Evolutionary conservation across 2,329 filamentous ascomycete genomes (phyloP), one percentile per base, ranked within the genome.

Genomic region (Stylonectria norvegica): DNA sequence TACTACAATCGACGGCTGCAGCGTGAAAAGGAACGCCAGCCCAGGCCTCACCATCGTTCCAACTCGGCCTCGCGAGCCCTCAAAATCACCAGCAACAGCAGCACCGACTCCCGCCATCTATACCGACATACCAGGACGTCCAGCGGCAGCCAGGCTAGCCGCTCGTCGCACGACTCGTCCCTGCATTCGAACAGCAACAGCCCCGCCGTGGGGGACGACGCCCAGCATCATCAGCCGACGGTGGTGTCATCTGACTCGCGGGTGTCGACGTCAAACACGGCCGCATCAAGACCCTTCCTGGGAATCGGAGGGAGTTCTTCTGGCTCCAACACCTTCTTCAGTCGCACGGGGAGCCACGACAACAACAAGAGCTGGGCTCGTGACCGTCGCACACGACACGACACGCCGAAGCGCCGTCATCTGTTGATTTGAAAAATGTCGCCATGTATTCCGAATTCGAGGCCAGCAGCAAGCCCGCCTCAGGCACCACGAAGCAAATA

Each of bases 401-500:
- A 25, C 15, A 32, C 17, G 40, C 55, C 36, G 47, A 49, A 25
- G 36, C 49, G 20, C 30, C 31, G 22, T 50, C 45, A 16, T 42
- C 59, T 19, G 38, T 53, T 38, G 58, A 60, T 45, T 36, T 56
- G 28, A 62, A 66, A 58, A 60, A 67, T 67, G 62, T 59, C 45
- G 51, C 56, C 58, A 66, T 69, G 61, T 56, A 56, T 47, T 51
- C 57, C 31, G 50, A 57, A 30, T 41, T 57, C 42, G 55, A 58
- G 43, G 58, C 60, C 45, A 52, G 57, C 43, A 53, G 49, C 40
- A 60, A 59, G 50, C 55, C 49, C 38, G 49, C 48, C 44, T 52
- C 50, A 38, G 55, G 54, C 38, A 47, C 48, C 37, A 55, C 56
- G 4, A 60, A 58, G 43, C 60, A 63, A 48, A 61, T 64, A 55